A percentile compares a stretch with the other conserved stretches of the same genome.
Evolutionary conservation across 495 filamentous ascomycete genomes (phyloP).

Genomic region (Chaetomium tenue): DNA sequence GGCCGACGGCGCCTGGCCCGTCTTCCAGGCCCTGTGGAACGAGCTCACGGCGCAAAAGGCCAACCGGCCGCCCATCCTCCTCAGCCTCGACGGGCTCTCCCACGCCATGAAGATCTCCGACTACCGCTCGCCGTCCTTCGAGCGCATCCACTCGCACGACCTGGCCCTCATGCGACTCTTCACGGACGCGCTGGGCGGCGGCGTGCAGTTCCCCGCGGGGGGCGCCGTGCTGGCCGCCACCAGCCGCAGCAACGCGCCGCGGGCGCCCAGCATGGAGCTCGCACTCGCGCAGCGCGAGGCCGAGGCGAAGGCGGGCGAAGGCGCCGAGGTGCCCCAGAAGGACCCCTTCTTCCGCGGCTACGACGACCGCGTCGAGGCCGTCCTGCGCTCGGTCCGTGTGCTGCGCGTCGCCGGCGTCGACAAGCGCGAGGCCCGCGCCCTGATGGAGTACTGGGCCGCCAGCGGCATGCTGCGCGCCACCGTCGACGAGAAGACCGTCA

Average conservation of each 20-base stretch:
- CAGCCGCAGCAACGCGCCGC: conserved; percentile 61
- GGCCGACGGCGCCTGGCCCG: conserved; percentile 69
- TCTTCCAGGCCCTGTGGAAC: conserved; percentile 76
- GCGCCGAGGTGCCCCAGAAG: conserved; percentile 48
- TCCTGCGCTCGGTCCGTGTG: conserved; percentile 52
- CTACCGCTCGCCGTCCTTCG: conserved; percentile 66
- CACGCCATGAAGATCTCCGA: conserved; percentile 73
- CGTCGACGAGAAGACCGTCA: conserved; percentile 69
- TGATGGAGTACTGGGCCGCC: conserved; percentile 91
- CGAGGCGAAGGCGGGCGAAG: conserved; percentile 18
- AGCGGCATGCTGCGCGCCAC: conserved; percentile 73
- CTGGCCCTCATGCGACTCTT: conserved; percentile 75
- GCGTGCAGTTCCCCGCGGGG: conserved; percentile 63
- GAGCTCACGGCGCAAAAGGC: conserved; percentile 63
- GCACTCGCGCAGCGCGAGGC: conserved; percentile 57
- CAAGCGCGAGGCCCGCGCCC: conserved; percentile 68
- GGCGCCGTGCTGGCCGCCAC: conserved; percentile 75
- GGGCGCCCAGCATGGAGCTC: conserved; percentile 61
- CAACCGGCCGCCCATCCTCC: conserved; percentile 72
- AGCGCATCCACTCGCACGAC: conserved; percentile 83
- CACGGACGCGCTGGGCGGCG: conserved; percentile 63
- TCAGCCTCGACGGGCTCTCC: conserved; percentile 72
- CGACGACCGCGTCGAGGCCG: conserved; percentile 65
- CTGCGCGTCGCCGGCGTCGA: conserved; percentile 61
- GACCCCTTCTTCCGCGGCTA: conserved; percentile 62